A percentile compares a stretch with the other conserved stretches of the same genome.
Conservation (phyloP, 2,329 filamentous ascomycete species). For the Parasarocladium wereldwijsianum region DNA sequence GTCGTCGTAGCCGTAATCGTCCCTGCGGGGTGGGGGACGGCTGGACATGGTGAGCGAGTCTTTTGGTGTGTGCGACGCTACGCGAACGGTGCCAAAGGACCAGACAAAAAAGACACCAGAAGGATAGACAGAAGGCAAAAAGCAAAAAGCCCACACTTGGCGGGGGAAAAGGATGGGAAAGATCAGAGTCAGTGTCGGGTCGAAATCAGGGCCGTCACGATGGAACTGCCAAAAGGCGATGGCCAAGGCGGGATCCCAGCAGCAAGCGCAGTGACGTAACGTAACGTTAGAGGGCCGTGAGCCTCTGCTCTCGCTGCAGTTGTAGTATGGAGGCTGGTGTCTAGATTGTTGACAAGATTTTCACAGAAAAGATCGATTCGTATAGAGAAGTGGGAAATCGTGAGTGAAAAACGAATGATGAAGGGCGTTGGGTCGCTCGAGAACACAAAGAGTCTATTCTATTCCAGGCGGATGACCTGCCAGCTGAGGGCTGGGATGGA, state of each 20-base stretch:
- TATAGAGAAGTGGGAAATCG: no score
- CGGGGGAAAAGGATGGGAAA: not conserved
- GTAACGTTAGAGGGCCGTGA: no score
- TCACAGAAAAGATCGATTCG: no score
- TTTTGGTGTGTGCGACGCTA: not conserved
- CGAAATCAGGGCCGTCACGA: not conserved
- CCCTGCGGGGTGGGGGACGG: conserved; percentile 12
- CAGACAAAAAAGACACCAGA: not conserved
- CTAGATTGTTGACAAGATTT: no score
- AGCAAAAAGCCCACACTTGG: not conserved
- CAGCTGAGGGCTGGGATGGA: no score
- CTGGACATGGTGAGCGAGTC: conserved; percentile 11
- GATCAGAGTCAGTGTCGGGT: not conserved
- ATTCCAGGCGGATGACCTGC: no score
- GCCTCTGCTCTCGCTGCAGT: no score
- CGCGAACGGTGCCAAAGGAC: not conserved
- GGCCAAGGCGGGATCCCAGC: conserved; percentile 3
- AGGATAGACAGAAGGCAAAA: not conserved
- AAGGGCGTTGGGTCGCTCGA: no score
- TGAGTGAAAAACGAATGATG: no score
- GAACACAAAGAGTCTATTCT: no score
- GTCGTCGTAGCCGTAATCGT: conserved; percentile 31
- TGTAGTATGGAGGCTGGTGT: no score
- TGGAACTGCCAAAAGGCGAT: conserved; percentile 1
- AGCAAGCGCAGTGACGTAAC: conserved; percentile 2